Evolutionary conservation across 495 filamentous ascomycete genomes (phyloP), one percentile per base, ranked within the genome.

Genomic region (Staphylotrichum tortipilum): DNA sequence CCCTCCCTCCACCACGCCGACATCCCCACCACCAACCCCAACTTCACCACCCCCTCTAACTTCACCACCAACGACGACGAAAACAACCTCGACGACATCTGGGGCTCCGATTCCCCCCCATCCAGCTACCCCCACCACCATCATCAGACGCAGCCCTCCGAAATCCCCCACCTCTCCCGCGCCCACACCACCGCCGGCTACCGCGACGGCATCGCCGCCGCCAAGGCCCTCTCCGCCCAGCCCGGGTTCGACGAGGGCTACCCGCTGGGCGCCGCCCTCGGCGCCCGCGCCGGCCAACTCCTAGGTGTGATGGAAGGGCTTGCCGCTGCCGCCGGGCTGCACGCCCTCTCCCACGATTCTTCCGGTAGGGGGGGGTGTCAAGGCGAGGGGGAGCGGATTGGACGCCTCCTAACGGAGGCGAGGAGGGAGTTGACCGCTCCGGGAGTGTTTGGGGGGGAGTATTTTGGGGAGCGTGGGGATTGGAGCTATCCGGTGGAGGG

Each of bases 171-270:
- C 44, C 77, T 94, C 12, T 80, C 80, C 51, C 70, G 76, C 35
- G 80, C 80, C 51, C 90, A 96, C 65, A 75, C 78, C 29, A 95
- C 82, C 7, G 80, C 84, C n/a, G 91, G 92, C 42, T 97, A 96
- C 68, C 83, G 91, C 50, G 87, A 91, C 52, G 91, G 92, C 49
- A 80, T 96, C 52, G 72, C 84, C 3, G 58, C 62, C 3, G 84
- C 83, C 17, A 96, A 95, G 64, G 68, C 72, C 12, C 55, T 72
- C 41, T 78, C 76, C 52, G 76, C 94, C 11, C 91, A 97, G 61
- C 64, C 66, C 15, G 91, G 92, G 7, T 96, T 97, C 60, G 92
- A 97, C 62, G 84, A 89, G 47, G 90, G 89, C 0, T 97, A 85
- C 52, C 64, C 74, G 2, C 72, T 95, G 2, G 92, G 91, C 28